These are phyloP conservation scores for Leptographium lundbergii DNA, from an alignment of 2,329 filamentous ascomycete species.

Conservation along the genomic window DNA sequence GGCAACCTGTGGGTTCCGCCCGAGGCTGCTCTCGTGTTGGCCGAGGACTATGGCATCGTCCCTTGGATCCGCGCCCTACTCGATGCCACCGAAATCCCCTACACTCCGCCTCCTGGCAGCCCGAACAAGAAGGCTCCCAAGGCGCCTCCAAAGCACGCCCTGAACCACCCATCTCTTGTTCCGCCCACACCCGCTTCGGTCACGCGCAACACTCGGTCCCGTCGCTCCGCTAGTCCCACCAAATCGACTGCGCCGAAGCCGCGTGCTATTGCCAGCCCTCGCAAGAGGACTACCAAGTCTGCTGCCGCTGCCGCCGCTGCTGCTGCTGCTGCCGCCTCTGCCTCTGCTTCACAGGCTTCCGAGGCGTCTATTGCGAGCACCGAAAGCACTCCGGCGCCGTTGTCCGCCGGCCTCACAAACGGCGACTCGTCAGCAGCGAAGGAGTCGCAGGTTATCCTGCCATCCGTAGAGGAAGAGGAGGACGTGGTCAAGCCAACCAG, in stretches of 20 bases:
- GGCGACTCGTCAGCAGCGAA: slow-evolving; percentile 12
- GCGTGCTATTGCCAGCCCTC: slow-evolving; percentile 33
- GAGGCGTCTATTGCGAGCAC: slow-evolving; percentile 22
- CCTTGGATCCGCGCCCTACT: slow-evolving; percentile 88
- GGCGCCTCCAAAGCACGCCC: slow-evolving; percentile 64
- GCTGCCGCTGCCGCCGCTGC: slow-evolving; percentile 17
- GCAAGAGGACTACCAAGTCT: slow-evolving; percentile 37
- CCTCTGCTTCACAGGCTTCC: slow-evolving; percentile 20
- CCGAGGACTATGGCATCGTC: slow-evolving; percentile 74
- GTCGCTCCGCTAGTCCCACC: slow-evolving; percentile 45
- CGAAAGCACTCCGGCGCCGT: slow-evolving; percentile 13
- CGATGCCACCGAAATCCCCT: slow-evolving; percentile 66
- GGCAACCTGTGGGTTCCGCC: slow-evolving; percentile 96
- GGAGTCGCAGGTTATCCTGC: slow-evolving; percentile 22
- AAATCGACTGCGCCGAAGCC: slow-evolving; percentile 31
- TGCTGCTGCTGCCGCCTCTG: slow-evolving; percentile 16
- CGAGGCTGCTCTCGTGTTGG: slow-evolving; percentile 64
- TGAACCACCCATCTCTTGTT: slow-evolving; percentile 25
- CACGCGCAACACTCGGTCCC: slow-evolving; percentile 33
- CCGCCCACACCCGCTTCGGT: slow-evolving; percentile 36
- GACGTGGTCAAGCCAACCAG: background rate
- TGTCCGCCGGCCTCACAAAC: slow-evolving; percentile 17
- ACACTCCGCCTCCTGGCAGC: slow-evolving; percentile 36
- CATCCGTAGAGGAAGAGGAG: slow-evolving; percentile 38
- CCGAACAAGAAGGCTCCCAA: slow-evolving; percentile 59